Evolutionary conservation across 176 grass and related monocot genomes (phyloP).

Genomic region (Cenchrus purpureus): DNA sequence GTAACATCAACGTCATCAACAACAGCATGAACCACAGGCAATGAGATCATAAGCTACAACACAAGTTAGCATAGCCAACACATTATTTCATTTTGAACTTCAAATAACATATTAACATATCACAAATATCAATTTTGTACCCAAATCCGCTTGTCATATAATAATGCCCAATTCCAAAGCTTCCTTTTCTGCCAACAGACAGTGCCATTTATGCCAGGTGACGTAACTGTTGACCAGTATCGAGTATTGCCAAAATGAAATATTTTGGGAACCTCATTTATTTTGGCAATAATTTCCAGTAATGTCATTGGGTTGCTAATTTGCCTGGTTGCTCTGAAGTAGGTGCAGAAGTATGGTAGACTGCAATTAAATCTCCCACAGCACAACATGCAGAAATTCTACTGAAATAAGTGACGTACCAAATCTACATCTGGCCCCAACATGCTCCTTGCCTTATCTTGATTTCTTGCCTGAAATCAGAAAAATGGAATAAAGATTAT

Average conservation of each 20-base stretch:
- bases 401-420: slow-evolving; percentile 54
- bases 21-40: slow-evolving; percentile 11
- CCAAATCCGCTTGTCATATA: too few relatives aligned
- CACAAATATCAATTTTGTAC: background rate
- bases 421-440: slow-evolving; percentile 76
- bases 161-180: too few relatives aligned
- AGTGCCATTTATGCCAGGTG: background rate
- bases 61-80: background rate
- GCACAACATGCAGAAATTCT: slow-evolving; percentile 4
- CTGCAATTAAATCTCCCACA: background rate
- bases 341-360: background rate
- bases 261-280: background rate
- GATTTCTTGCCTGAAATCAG: slow-evolving; percentile 77
- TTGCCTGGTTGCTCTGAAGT: slow-evolving; percentile 17
- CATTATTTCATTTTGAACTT: slow-evolving; percentile 11
- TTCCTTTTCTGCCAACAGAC: background rate
- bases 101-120: slow-evolving; percentile 27
- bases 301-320: slow-evolving; percentile 11
- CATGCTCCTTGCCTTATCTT: slow-evolving; percentile 91
- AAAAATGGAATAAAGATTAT: slow-evolving; percentile 9
- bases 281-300: background rate
- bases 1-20: background rate
- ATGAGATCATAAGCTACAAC: background rate
- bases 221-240: background rate
- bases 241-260: background rate